Evolutionary conservation across 2,329 filamentous ascomycete species (phyloP).

Genomic region (Drechslera avenae): DNA sequence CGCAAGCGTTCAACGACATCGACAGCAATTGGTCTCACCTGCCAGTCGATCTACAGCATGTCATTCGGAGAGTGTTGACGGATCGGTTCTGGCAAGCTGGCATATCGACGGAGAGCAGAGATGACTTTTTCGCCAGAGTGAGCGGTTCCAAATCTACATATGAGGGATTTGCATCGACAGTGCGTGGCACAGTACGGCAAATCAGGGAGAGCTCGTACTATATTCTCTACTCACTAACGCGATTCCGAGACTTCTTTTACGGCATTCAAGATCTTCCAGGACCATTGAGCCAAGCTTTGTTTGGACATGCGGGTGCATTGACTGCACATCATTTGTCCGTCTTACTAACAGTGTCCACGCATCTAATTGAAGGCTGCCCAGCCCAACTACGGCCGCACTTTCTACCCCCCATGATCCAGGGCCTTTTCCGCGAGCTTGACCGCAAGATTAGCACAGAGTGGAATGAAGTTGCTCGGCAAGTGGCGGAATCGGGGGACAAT

Average conservation of each 20-base stretch:
- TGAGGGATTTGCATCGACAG: conserved; percentile 91
- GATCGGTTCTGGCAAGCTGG: conserved; percentile 98
- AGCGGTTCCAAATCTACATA: conserved; percentile 86
- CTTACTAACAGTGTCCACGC: conserved; percentile 85
- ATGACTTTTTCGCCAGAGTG: conserved; percentile 94
- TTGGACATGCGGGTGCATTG: conserved; percentile 78
- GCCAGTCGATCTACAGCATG: conserved; percentile 73
- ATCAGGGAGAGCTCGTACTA: conserved; percentile 94
- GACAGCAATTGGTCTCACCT: conserved; percentile 76
- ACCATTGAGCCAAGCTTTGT: conserved; percentile 82
- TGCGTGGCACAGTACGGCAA: conserved; percentile 84
- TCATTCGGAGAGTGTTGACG: conserved; percentile 83
- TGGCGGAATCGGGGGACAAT: conserved; percentile 70
- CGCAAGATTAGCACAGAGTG: conserved; percentile 86
- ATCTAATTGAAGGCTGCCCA: conserved; percentile 91
- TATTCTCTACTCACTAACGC: conserved; percentile 90
- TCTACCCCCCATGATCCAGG: conserved; percentile 79
- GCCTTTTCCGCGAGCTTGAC: conserved; percentile 85
- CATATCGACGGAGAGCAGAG: conserved; percentile 92
- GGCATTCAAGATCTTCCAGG: conserved; percentile 82
- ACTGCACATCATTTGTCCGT: conserved; percentile 94
- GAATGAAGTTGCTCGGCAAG: conserved; percentile 67
- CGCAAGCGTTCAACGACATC: conserved; percentile 88
- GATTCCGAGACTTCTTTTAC: conserved; percentile 86
- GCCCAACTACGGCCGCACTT: conserved; percentile 77